Evolutionary conservation across 768 basidiomycete species (phyloP).

Genomic region (Lactifluus pinguis): DNA sequence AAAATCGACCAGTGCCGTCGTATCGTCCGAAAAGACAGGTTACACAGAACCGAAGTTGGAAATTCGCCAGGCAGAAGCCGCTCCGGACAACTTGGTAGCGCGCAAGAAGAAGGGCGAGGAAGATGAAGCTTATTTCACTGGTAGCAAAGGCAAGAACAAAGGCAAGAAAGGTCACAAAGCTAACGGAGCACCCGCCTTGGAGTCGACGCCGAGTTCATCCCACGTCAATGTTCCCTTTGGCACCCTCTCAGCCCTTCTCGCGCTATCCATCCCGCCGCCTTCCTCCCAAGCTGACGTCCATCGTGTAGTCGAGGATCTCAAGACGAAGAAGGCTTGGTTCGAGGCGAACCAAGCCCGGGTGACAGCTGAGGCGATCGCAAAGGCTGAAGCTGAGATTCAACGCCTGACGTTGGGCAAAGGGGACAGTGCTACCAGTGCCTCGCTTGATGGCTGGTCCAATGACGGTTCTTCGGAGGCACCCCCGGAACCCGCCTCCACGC

Average conservation of each 20-base stretch:
- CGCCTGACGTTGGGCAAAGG: conserved; percentile 45
- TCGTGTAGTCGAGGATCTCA: conserved; percentile 81
- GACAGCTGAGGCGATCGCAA: conserved; percentile 71
- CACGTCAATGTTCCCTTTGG: conserved; percentile 69
- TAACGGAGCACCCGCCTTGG: conserved; percentile 25
- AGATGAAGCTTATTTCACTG: conserved; percentile 73
- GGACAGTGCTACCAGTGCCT: conserved; percentile 17
- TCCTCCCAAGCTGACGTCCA: conserved; percentile 64
- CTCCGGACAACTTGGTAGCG: conserved; percentile 56
- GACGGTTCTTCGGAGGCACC: conserved; percentile 35
- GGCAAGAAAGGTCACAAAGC: conserved; percentile 45
- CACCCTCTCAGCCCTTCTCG: conserved; percentile 81
- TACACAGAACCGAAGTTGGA: conserved; percentile 74
- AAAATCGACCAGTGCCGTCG: conserved; percentile 43
- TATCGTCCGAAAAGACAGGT: conserved; percentile 35
- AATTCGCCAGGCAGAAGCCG: conserved; percentile 70
- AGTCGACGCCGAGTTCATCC: conserved; percentile 31
- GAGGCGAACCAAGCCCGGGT: conserved; percentile 81
- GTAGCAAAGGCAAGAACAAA: conserved; percentile 51
- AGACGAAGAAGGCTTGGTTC: conserved; percentile 92
- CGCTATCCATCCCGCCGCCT: conserved; percentile 87
- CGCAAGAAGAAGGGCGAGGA: conserved; percentile 93
- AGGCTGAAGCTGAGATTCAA: conserved; percentile 68
- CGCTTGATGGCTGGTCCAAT: conserved; percentile 30
- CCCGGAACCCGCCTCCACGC: conserved; percentile 37